Percentiles rank a stretch among this genome's conserved stretches.
phyloP scores from a whole-genome alignment of 2,329 filamentous ascomycete genomes.

The Neonectria punicea region DNA sequence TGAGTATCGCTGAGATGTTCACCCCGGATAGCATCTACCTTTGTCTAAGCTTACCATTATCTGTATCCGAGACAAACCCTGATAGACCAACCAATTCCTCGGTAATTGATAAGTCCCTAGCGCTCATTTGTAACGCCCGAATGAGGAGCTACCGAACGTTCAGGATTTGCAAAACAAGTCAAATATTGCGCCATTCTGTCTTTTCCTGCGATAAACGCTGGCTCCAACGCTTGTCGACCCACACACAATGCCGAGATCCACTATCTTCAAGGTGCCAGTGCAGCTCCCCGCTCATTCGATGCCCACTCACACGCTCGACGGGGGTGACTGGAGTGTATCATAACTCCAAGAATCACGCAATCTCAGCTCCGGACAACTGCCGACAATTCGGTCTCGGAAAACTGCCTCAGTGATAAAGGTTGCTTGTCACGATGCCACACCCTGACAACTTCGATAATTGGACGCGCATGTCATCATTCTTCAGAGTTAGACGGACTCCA shows the following conservation, averaged over 20 bases:
- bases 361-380: slow-evolving; percentile 10
- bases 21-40: too few relatives aligned
- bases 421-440: not conserved
- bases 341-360: slow-evolving; percentile 39
- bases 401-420: slow-evolving; percentile 26
- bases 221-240: slow-evolving; percentile 1
- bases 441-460: not conserved
- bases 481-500: slow-evolving; percentile 2
- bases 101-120: not conserved
- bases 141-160: not conserved
- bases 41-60: not conserved
- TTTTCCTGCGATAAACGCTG: not conserved
- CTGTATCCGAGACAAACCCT: not conserved
- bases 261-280: not conserved
- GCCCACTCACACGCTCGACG: slow-evolving; percentile 12
- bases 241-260: slow-evolving; percentile 18
- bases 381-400: slow-evolving; percentile 1
- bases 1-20: too few relatives aligned
- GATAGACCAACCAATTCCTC: not conserved
- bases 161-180: slow-evolving; percentile 33
- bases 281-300: slow-evolving; percentile 22
- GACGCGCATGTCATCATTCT: slow-evolving; percentile 1
- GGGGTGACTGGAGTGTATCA: slow-evolving; percentile 22
- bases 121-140: slow-evolving; percentile 4
- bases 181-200: slow-evolving; percentile 35